Conservation (phyloP, 202 grass and related monocot species). For the Elaeis oleifera region DNA sequence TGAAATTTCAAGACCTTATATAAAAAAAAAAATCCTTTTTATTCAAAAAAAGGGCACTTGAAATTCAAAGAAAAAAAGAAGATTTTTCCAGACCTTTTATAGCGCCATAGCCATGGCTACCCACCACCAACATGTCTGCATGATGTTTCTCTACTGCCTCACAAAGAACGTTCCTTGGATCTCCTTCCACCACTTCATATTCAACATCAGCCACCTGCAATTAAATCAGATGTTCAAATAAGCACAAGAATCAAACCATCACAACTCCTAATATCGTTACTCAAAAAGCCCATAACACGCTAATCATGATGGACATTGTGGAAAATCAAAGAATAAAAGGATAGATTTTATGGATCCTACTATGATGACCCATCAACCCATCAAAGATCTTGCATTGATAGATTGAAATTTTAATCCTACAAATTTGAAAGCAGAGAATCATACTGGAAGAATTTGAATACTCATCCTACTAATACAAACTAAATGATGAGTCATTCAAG, state of each 20-base stretch:
- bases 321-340: no score
- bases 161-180: conserved; percentile 65
- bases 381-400: no score
- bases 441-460: no score
- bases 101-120: conserved; percentile 82
- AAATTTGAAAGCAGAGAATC: no score
- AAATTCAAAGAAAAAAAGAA: background rate
- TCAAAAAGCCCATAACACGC: background rate
- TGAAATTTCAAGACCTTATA: no score
- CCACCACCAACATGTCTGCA: conserved; percentile 68
- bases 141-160: conserved; percentile 66
- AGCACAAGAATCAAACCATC: background rate
- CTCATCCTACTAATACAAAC: no score
- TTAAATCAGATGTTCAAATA: background rate
- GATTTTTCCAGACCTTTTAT: conserved; percentile 44
- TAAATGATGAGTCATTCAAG: no score
- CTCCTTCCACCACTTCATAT: conserved; percentile 60
- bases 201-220: conserved; percentile 40
- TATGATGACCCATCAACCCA: no score
- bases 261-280: background rate
- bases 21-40: no score
- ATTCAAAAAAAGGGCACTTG: no score
- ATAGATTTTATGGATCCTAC: no score
- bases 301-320: background rate
- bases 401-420: no score